Percentiles rank a stretch among this genome's conserved stretches.
Conservation (phyloP, 2,329 filamentous ascomycete genomes). For the Pseudogymnoascus sp. region DNA sequence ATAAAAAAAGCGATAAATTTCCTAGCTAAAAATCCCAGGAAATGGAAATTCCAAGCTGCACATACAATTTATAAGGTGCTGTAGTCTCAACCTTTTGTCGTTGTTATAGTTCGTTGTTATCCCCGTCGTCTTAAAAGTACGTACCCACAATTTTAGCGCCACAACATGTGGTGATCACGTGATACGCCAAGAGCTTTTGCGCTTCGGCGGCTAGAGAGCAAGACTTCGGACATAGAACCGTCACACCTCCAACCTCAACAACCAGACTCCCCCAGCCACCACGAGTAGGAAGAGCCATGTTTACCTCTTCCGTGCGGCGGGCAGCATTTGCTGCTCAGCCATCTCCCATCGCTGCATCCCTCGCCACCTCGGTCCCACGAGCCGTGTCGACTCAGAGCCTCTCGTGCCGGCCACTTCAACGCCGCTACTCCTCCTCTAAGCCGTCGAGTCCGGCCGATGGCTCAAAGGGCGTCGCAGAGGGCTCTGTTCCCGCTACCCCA, state of each 20-base stretch:
- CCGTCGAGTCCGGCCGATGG: conserved; percentile 31
- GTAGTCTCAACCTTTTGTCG: not conserved
- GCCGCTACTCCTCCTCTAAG: conserved; percentile 31
- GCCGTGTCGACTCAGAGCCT: conserved; percentile 21
- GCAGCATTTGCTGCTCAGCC: conserved; percentile 22
- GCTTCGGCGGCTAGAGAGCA: conserved; percentile 10
- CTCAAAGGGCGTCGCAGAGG: conserved; percentile 22
- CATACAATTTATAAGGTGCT: not conserved
- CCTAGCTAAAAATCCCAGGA: not conserved
- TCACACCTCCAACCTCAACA: conserved; percentile 10
- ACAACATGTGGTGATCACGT: not conserved
- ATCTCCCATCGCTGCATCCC: conserved; percentile 21
- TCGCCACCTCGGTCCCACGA: conserved; percentile 22
- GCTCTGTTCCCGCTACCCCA: conserved; percentile 18
- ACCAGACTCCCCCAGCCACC: conserved; percentile 8
- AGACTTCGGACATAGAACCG: conserved; percentile 10
- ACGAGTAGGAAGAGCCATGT: conserved; percentile 23
- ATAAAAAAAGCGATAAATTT: not conserved
- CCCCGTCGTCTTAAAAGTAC: not conserved
- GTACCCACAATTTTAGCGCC: not conserved
- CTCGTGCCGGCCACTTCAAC: conserved; percentile 25
- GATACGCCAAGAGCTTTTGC: conserved; percentile 9
- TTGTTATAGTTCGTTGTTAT: not conserved
- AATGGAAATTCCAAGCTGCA: not conserved
- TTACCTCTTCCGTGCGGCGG: conserved; percentile 28